Conservation (phyloP, 2,329 filamentous ascomycete species). For the Pyricularia pennisetigena region DNA sequence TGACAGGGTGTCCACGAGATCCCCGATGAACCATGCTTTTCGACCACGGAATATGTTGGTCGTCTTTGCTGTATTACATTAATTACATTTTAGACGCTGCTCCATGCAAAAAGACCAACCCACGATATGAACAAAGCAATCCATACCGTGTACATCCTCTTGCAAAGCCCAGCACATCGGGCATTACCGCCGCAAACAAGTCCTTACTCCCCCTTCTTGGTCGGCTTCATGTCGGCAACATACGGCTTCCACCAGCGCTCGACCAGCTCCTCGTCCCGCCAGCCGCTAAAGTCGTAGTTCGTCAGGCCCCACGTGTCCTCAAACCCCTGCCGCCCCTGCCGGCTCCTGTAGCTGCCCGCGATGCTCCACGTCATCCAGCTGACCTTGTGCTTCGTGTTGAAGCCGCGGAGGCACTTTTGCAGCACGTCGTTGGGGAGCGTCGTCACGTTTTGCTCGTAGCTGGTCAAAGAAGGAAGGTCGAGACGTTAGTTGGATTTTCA, state of each 20-base stretch:
- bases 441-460: constrained; percentile 27
- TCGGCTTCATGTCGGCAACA: constrained; percentile 29
- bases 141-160: background rate
- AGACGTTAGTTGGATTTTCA: background rate
- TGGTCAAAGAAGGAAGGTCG: background rate
- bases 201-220: background rate
- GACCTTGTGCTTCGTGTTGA: constrained; percentile 30
- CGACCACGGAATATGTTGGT: too few species aligned
- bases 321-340: constrained; percentile 32
- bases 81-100: too few species aligned
- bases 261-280: constrained; percentile 32
- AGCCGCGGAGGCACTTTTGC: constrained; percentile 33
- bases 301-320: constrained; percentile 37
- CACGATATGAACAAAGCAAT: too few species aligned
- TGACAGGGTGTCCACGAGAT: too few species aligned
- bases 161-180: background rate
- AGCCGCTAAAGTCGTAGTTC: constrained; percentile 34
- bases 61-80: too few species aligned
- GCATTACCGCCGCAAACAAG: background rate
- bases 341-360: constrained; percentile 35
- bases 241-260: constrained; percentile 41
- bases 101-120: background rate
- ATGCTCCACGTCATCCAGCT: constrained; percentile 40
- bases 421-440: constrained; percentile 31
- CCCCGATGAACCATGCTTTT: too few species aligned